Conservation (phyloP, 2,329 filamentous ascomycete genomes). For the Colletotrichum lentis region DNA sequence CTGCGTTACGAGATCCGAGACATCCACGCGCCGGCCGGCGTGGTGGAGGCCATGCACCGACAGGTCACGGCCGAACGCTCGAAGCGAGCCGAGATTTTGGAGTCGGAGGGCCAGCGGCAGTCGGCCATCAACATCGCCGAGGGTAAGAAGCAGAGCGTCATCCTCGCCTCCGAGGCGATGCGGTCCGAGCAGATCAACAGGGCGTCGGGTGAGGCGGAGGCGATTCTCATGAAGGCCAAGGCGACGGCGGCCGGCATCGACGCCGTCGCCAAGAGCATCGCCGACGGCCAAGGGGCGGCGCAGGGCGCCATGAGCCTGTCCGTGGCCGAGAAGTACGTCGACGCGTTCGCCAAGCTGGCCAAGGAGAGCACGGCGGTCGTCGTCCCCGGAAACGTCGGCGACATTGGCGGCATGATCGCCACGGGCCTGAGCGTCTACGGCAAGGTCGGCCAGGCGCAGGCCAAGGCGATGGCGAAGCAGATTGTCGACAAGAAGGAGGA, state of each 20-base stretch:
- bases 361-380: conserved; percentile 96
- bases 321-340: conserved; percentile 97
- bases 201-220: conserved; percentile 91
- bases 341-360: conserved; percentile 89
- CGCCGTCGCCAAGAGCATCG: conserved; percentile 79
- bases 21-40: conserved; percentile 92
- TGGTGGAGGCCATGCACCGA: conserved; percentile 97
- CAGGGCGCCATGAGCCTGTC: conserved; percentile 85
- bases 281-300: conserved; percentile 75
- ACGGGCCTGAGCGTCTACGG: conserved; percentile 95
- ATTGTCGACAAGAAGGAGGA: conserved; percentile 41
- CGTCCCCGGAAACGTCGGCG: conserved; percentile 95
- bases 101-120: conserved; percentile 96
- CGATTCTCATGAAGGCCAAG: conserved; percentile 83
- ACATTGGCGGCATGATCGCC: conserved; percentile 96
- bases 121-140: conserved; percentile 99
- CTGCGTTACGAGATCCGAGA: conserved; percentile 97
- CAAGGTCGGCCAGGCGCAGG: conserved; percentile 85
- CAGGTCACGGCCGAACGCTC: conserved; percentile 97
- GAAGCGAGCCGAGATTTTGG: conserved; percentile 96
- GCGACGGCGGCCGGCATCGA: conserved; percentile 91
- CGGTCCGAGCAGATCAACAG: conserved; percentile 91
- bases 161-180: conserved; percentile 91
- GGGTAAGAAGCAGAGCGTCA: conserved; percentile 95
- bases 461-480: conserved; percentile 69